Evolutionary conservation across 345 rosid species (phyloP).

Genomic region (Lepidium aucheri): DNA sequence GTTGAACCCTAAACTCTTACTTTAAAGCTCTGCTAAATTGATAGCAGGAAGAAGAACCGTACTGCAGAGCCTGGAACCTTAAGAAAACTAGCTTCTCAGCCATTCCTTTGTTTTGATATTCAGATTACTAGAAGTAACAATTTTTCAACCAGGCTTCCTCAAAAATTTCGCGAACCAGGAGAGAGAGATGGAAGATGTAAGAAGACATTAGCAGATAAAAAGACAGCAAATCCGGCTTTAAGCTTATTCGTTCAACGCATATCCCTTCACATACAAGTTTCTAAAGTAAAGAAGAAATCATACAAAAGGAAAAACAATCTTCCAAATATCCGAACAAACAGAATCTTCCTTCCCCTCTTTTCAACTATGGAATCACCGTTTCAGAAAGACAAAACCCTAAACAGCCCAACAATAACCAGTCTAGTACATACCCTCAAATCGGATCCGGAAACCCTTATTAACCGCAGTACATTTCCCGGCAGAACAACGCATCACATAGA

Average conservation of each 20-base stretch:
- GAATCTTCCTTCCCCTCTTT: neutral
- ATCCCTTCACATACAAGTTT: slow-evolving; percentile 46
- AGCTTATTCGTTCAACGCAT: slow-evolving; percentile 29
- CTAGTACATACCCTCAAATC: neutral
- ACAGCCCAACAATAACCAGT: neutral
- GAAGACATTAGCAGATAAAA: neutral
- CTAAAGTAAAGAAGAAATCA: slow-evolving; percentile 13
- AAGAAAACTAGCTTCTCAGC: neutral
- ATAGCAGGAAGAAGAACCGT: neutral
- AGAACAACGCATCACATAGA: neutral
- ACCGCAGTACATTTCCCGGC: neutral
- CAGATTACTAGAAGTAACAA: neutral
- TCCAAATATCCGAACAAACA: neutral
- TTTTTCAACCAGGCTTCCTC: neutral
- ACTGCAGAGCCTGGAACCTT: neutral
- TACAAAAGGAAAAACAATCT: neutral
- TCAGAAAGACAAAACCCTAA: slow-evolving; percentile 15
- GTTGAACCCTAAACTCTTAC: neutral
- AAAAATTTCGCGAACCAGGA: neutral
- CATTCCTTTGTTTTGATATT: slow-evolving; percentile 7
- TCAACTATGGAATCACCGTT: neutral
- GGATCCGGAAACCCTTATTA: neutral
- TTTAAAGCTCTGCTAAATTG: neutral
- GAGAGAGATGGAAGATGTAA: neutral
- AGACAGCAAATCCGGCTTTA: slow-evolving; percentile 29